Base-by-base conservation (phyloP, 1,139 yeast species). In the Yamadazyma sp. region DNA sequence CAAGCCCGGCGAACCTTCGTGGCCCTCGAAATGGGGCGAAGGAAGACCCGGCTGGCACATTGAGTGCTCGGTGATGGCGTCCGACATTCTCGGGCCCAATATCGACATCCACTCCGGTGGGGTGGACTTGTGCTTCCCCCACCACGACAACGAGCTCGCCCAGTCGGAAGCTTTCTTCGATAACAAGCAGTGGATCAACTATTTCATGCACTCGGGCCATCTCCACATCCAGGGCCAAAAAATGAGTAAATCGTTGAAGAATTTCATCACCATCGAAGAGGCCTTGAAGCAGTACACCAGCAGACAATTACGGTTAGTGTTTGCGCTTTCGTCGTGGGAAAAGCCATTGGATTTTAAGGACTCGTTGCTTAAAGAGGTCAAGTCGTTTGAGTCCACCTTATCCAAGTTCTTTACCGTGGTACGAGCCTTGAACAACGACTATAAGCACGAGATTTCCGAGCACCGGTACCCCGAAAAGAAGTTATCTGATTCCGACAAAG, bases 11-110 rank as follows among this genome's bases (percentile, higher is more conserved):
- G 99, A 92, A 67, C 99, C 99, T 14, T 77, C 81, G 32, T 92
- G 98, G 97, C 76, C 74, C 2, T 87, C 96, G 2, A 90, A 94
- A 29, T 92, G 97, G 97, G 98, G 98, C 25, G 72, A 74, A 43
- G 99, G 98, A 35, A 84, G 99, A 61, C 99, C 99, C 3, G 99
- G 99, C 2, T 92, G 99, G 99, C 99, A 92, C 60, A 92, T 92
- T 61, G 99, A 92, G 65, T 92, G 99, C 73, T 89, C 97, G 6
- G 98, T 92, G 12, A 92, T 92, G 99, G 98, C 98, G 1, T 78
- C 92, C 38, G 96, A 89, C 52, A 76, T 89, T 34, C 73, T 86
- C 31, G 97, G 97, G 1, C 65, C 77, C 25, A 74, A 76, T 41
- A 85, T 94, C 75, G 99, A 92, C 63, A 88, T 92, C 50, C 99